These are phyloP conservation scores for Russula abietina DNA, from an alignment of 768 basidiomycete genomes.

Conservation along the genomic window DNA sequence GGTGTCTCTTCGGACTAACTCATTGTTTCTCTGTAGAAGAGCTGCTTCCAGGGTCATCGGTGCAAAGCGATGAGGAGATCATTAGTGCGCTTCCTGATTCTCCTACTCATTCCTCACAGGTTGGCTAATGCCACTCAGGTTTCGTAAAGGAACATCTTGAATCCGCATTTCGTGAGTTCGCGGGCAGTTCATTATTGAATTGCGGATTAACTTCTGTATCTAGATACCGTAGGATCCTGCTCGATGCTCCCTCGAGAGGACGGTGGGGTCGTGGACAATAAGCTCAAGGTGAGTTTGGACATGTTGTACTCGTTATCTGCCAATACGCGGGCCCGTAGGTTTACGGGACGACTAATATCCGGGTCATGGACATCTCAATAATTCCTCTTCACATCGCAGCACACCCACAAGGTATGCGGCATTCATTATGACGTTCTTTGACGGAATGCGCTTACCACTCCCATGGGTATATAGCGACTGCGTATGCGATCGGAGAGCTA, in stretches of 20 bases:
- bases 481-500: conserved; percentile 21
- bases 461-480: too few relatives aligned
- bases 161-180: conserved; percentile 8
- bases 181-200: too few relatives aligned
- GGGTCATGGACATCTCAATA: conserved; percentile 30
- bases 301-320: neutral
- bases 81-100: neutral
- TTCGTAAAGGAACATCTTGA: neutral
- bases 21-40: conserved; percentile 9
- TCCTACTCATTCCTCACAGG: neutral
- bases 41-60: conserved; percentile 7
- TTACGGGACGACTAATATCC: conserved; percentile 31
- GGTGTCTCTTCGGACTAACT: neutral
- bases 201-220: too few relatives aligned
- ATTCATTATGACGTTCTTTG: too few relatives aligned
- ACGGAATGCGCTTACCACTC: too few relatives aligned
- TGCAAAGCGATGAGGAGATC: conserved; percentile 19
- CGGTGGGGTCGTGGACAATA: conserved; percentile 22
- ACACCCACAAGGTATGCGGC: too few relatives aligned
- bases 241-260: conserved; percentile 23
- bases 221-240: conserved; percentile 2
- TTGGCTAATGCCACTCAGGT: neutral
- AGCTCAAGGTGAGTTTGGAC: conserved; percentile 13
- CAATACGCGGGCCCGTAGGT: conserved; percentile 17
- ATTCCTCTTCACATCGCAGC: too few relatives aligned